A percentile compares a stretch with the other conserved stretches of the same genome.
phyloP scores from a whole-genome alignment of 2,329 filamentous ascomycete genomes.

The Hypoxylon sp. region DNA sequence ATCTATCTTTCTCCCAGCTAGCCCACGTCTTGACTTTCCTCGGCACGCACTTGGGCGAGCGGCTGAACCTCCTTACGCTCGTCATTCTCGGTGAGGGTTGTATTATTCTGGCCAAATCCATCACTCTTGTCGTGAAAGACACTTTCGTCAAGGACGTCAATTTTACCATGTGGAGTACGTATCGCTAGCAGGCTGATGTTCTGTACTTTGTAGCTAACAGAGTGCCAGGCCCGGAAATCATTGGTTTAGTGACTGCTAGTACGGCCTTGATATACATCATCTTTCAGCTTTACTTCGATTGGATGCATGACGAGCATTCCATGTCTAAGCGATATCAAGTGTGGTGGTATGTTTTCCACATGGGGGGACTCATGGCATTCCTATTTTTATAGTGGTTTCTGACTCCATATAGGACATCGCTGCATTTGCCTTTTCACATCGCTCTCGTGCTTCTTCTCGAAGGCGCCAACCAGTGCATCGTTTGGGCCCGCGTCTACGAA shows the following conservation, averaged over 20 bases:
- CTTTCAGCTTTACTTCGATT: conserved; percentile 67
- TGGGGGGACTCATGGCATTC: not conserved
- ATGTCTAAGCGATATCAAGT: conserved; percentile 69
- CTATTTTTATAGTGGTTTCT: not conserved
- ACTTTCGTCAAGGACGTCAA: conserved; percentile 55
- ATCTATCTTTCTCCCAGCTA: conserved; percentile 64
- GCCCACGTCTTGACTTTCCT: conserved; percentile 70
- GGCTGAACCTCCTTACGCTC: conserved; percentile 72
- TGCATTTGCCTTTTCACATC: conserved; percentile 74
- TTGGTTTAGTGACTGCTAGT: conserved; percentile 56
- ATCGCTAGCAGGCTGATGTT: not conserved
- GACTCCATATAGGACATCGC: conserved; percentile 54
- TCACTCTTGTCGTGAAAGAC: conserved; percentile 62
- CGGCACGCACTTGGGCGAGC: conserved; percentile 71
- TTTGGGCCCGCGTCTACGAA: conserved; percentile 55
- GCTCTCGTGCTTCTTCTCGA: conserved; percentile 73
- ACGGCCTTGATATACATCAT: conserved; percentile 59
- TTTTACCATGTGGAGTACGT: conserved; percentile 44
- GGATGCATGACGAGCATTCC: conserved; percentile 70
- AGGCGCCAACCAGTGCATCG: conserved; percentile 68
- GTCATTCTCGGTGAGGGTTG: conserved; percentile 76
- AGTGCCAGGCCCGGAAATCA: conserved; percentile 51
- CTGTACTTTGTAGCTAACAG: conserved; percentile 25
- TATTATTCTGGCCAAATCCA: conserved; percentile 65
- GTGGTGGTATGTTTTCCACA: conserved; percentile 52